phyloP scores from a whole-genome alignment of 2,329 filamentous ascomycete genomes.

The Aspergillus costaricaensis region DNA sequence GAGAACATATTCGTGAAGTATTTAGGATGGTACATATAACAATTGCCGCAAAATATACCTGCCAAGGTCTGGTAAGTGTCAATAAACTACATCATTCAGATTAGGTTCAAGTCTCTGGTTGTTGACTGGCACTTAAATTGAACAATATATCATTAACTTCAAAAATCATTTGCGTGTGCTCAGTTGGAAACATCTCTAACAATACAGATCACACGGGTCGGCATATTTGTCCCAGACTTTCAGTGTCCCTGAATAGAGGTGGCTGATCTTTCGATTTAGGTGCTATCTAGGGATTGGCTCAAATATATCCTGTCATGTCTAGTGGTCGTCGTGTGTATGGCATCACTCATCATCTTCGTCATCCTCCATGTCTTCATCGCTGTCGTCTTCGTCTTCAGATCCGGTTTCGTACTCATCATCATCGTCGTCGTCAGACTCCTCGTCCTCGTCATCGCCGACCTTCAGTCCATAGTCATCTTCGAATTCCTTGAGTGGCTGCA shows the following conservation, averaged over 20 bases:
- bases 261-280: neutral
- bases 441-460: constrained; percentile 59
- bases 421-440: constrained; percentile 49
- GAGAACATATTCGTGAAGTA: too few species aligned
- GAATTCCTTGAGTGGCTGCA: constrained; percentile 74
- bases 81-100: too few species aligned
- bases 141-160: neutral
- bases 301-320: neutral
- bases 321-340: constrained; percentile 12
- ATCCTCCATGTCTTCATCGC: constrained; percentile 49
- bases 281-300: neutral
- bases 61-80: too few species aligned
- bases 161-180: neutral
- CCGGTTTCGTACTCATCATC: constrained; percentile 47
- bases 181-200: neutral
- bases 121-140: neutral
- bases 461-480: constrained; percentile 87
- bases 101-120: too few species aligned
- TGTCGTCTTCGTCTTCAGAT: constrained; percentile 52
- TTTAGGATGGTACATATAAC: too few species aligned
- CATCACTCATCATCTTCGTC: constrained; percentile 33
- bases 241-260: neutral
- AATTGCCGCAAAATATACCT: too few species aligned
- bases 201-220: constrained; percentile 13
- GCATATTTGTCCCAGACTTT: constrained; percentile 1